These are phyloP conservation scores for Sclerotinia sclerotiorum DNA, from an alignment of 2,329 filamentous ascomycete genomes.

Conservation along the genomic window DNA sequence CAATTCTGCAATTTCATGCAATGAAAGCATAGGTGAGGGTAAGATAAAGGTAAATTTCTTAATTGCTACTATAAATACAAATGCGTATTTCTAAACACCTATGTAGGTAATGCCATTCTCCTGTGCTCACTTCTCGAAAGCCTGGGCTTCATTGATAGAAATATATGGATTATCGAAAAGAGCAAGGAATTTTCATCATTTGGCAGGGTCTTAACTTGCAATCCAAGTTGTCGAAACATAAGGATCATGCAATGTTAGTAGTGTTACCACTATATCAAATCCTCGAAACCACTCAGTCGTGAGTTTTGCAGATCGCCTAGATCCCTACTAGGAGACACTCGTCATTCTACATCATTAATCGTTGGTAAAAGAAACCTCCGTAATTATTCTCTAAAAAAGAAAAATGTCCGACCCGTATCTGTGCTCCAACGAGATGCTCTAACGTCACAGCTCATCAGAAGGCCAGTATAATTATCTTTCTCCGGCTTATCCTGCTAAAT, in stretches of 20 bases:
- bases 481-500: conserved; percentile 38
- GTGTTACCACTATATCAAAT: not conserved
- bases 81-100: too few relatives aligned
- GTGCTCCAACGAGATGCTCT: conserved; percentile 61
- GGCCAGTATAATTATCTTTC: conserved; percentile 44
- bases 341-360: not conserved
- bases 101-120: not conserved
- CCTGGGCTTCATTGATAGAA: not conserved
- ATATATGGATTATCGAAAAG: not conserved
- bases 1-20: not conserved
- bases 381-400: not conserved
- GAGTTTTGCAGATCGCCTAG: not conserved
- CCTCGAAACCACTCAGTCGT: too few relatives aligned
- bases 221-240: not conserved
- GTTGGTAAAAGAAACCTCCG: not conserved
- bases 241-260: not conserved
- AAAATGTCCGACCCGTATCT: conserved; percentile 65
- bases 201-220: not conserved
- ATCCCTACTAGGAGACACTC: not conserved
- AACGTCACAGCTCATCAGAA: conserved; percentile 64
- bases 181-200: not conserved
- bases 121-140: too few relatives aligned
- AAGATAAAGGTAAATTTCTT: not conserved
- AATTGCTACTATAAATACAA: not conserved
- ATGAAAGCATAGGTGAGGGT: not conserved